Conservation (phyloP, 1,284 basidiomycete species). For the Ceratobasidium sp. region DNA sequence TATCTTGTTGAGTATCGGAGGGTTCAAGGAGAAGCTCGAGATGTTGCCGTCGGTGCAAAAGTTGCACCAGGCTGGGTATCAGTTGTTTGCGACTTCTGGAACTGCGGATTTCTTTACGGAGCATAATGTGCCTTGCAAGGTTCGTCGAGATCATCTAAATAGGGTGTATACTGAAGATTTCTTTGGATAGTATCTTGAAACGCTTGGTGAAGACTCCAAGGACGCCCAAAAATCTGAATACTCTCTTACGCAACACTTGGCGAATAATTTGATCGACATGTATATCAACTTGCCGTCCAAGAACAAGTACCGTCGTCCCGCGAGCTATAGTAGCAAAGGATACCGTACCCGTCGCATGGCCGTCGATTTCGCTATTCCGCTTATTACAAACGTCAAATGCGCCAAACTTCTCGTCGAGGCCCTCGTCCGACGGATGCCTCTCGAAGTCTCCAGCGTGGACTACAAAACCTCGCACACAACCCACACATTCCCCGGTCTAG, state of each 20-base stretch:
- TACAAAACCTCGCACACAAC: constrained; percentile 95
- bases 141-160: constrained; percentile 52
- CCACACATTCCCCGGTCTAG: constrained; percentile 90
- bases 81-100: constrained; percentile 96
- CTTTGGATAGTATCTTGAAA: constrained; percentile 83
- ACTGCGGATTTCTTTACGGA: constrained; percentile 96
- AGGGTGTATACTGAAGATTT: constrained; percentile 44
- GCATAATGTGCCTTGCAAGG: constrained; percentile 87
- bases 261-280: constrained; percentile 97
- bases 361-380: constrained; percentile 97
- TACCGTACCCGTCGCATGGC: constrained; percentile 98
- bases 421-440: constrained; percentile 86
- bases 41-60: constrained; percentile 97
- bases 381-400: constrained; percentile 99
- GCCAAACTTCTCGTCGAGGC: constrained; percentile 98
- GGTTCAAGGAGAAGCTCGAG: constrained; percentile 98
- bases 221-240: constrained; percentile 94
- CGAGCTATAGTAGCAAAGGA: constrained; percentile 96
- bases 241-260: constrained; percentile 93
- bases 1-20: constrained; percentile 93
- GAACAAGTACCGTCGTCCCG: constrained; percentile 97
- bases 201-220: constrained; percentile 75
- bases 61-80: constrained; percentile 93
- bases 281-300: constrained; percentile 99
- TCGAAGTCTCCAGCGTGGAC: constrained; percentile 92